Conservation (phyloP, 225 moss, liverwort and hornwort genomes). For the Climacium dendroides region DNA sequence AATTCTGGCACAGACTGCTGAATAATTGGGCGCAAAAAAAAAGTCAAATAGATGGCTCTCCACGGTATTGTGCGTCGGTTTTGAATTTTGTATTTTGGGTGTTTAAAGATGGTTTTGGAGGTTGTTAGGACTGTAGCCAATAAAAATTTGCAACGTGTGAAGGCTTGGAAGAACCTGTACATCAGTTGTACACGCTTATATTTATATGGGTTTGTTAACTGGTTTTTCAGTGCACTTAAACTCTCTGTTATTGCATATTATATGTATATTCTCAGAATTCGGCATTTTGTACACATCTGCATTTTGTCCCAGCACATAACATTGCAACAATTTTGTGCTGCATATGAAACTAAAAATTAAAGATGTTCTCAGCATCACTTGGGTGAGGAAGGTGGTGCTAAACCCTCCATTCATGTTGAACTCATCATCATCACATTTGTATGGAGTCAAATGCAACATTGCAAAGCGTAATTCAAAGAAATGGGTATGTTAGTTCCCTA, state of each 20-base stretch:
- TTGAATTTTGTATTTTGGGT: neutral
- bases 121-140: neutral
- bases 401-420: neutral
- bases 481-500: neutral
- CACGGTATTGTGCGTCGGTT: neutral
- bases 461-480: neutral
- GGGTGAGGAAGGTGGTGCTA: neutral
- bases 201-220: neutral
- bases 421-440: neutral
- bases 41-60: neutral
- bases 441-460: neutral
- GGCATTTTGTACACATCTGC: neutral
- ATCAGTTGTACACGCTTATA: neutral
- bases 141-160: neutral
- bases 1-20: neutral
- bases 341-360: neutral
- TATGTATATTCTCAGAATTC: neutral
- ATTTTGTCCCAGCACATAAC: neutral
- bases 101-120: neutral
- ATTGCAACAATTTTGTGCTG: neutral
- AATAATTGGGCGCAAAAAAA: too few species aligned
- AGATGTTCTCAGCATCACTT: too few species aligned
- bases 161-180: neutral
- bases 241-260: neutral
- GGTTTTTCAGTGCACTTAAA: neutral